Evolutionary conservation across 495 filamentous ascomycete genomes (phyloP), one percentile per base, ranked within the genome.

Genomic region (Cenococcum geophilum): DNA sequence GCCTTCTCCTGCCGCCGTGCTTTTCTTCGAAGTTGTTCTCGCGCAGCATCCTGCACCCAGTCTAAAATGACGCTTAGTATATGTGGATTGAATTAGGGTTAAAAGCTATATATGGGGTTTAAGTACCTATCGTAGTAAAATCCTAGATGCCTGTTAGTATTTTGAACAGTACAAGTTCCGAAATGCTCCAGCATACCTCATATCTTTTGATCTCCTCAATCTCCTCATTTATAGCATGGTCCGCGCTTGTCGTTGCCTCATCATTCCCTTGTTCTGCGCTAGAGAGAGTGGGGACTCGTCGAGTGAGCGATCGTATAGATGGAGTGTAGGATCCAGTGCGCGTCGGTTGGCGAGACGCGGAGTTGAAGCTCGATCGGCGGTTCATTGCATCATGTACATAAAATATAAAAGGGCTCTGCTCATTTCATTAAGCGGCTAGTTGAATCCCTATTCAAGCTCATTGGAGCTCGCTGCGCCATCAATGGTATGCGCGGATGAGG

Each of bases 161-260:
- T 43, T 80, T 77, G 77, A 79, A 67, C 36, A 20, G 27, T 32
- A 37, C 9, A 61, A 36, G 42, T 18, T 40, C 18, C 6, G 10
- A 10, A 22, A 18, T 59, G 35, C 48, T 45, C 43, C 21, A 52
- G 67, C 45, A 11, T 71, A 86, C 86, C 76, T 97, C 93, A 77
- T 98, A 98, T 75, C 95, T 83, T 75, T 96, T 96, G 71, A 98
- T 97, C 77, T 96, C 88, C 48, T 86, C 92, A 68, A 98, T 96
- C 76, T 98, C 93, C 71, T 98, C 92, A 49, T 89, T 85, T 66
- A 96, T 88, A 16, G 72, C 65, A 69, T 75, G 58, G 57, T 65
- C 55, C 12, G 65, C 52, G 22, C 16, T 22, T 35, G 73, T 70
- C 18, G 72, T 70, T 56, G 77, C 75, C 60, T 75, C 76, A 68